Percentiles rank a stretch among this genome's conserved stretches.
phyloP scores from a whole-genome alignment of 768 basidiomycete genomes.

The Pleurotus cornucopiae region DNA sequence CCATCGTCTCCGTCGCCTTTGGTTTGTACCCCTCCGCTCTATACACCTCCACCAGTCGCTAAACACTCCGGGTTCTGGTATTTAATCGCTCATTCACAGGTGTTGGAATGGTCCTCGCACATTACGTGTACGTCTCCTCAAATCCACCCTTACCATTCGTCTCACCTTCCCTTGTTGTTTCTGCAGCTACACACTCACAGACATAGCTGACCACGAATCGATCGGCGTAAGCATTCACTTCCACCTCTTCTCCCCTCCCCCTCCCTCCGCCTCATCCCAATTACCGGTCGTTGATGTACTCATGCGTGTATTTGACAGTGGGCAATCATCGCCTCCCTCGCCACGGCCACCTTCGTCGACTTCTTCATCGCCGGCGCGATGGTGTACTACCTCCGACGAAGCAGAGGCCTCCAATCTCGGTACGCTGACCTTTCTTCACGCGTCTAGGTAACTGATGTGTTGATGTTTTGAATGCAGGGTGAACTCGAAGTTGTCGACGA shows the following conservation, averaged over 20 bases:
- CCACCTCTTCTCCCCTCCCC: neutral
- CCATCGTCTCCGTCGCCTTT: neutral
- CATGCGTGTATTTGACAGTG: neutral
- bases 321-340: conserved; percentile 3
- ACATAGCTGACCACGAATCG: neutral
- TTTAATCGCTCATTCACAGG: neutral
- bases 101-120: conserved; percentile 1
- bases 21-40: neutral
- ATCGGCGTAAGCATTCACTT: neutral
- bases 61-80: neutral
- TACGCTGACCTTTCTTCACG: too few species aligned
- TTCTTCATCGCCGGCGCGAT: neutral
- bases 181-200: neutral
- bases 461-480: neutral
- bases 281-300: neutral
- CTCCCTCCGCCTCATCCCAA: neutral
- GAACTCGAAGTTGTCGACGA: neutral
- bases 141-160: too few species aligned
- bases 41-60: neutral
- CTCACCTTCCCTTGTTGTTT: too few species aligned
- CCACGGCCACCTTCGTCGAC: conserved; percentile 2
- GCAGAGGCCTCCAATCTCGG: neutral
- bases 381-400: neutral
- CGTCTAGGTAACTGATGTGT: too few species aligned
- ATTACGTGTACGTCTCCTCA: neutral